Evolutionary conservation across 2,329 filamentous ascomycete genomes (phyloP), one percentile per base, ranked within the genome.

Genomic region (Botrytis byssoidea): DNA sequence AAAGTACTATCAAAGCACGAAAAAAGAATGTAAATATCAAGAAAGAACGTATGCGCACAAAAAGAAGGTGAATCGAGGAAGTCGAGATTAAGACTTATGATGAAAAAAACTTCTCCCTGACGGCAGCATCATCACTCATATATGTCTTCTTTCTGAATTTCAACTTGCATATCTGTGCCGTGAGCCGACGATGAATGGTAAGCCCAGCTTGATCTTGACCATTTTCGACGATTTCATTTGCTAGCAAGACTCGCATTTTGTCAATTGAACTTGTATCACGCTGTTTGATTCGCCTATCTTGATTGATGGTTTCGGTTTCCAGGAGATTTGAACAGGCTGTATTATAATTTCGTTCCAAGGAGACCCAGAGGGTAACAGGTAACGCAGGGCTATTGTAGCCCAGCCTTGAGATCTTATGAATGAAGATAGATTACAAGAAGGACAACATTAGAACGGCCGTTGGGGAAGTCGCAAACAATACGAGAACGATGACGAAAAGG

Each of bases 1-100:
- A 37, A 63, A 55, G 18, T 44, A 57, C 71, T 70, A 70, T 73
- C 71, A 73, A 73, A 73, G 71, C 71, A 25, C 29, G n/a, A 40
- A 73, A 63, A 63, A 51, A 44, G 35, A 73, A 51, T n/a, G 22
- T 69, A 61, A 59, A 61, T 55, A 44, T 32, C 29, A 25, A 4
- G 46, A 72, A 73, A 55, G 48, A 68, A 68, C 37, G 37, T 61
- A 63, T 35, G 40, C n/a, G 35, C 42, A 57, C 32, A 8, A 69
- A 61, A 73, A 37, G 65, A 73, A 55, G 48, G 71, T 61, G 61
- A 22, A 18, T 20, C 51, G 32, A 69, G 16, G 14, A 67, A 67
- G 18, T 35, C 16, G n/a, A 40, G 40, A 60, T 67, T 68, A 35
- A 40, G 29, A 61, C 44, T 32, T 57, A 44, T 51, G 71, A 63